A percentile compares a stretch with the other conserved stretches of the same genome.
Evolutionary conservation across 352 stramenopile genomes (phyloP).

Genomic region (Thalassiosira gravida): DNA sequence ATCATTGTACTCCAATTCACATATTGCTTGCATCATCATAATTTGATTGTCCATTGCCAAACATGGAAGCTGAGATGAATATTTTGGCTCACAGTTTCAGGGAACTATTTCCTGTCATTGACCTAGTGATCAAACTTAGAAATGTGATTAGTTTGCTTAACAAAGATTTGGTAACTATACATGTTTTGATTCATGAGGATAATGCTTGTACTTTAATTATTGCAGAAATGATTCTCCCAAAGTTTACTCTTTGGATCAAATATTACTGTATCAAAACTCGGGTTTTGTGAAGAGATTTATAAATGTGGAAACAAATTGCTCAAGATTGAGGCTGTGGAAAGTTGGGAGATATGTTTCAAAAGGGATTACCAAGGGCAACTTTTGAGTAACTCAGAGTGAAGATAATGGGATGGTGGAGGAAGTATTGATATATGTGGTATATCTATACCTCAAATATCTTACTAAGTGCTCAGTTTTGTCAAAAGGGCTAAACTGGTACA

Average conservation of each 20-base stretch:
- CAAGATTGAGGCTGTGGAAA: slow-evolving; percentile 8
- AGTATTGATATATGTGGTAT: not conserved
- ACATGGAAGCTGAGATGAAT: slow-evolving; percentile 4
- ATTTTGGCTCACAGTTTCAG: not conserved
- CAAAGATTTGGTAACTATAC: slow-evolving; percentile 3
- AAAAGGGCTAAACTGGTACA: too few relatives aligned
- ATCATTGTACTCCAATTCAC: too few relatives aligned
- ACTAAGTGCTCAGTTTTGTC: not conserved
- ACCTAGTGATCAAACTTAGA: not conserved
- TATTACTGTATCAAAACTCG: slow-evolving; percentile 3
- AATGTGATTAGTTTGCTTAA: not conserved
- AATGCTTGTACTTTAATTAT: slow-evolving; percentile 11
- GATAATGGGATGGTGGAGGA: slow-evolving; percentile 5
- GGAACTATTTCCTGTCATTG: not conserved
- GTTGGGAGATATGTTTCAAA: not conserved
- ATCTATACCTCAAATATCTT: not conserved
- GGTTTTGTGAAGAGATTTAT: slow-evolving; percentile 5
- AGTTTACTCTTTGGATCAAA: not conserved
- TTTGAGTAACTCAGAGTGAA: not conserved
- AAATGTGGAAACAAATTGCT: slow-evolving; percentile 7
- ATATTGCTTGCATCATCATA: too few relatives aligned
- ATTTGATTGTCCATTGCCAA: too few relatives aligned
- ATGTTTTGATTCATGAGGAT: slow-evolving; percentile 10
- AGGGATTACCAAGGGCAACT: not conserved
- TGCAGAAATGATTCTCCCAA: slow-evolving; percentile 1